These are phyloP conservation scores for Termitomyces sp. DNA, from an alignment of 1,284 basidiomycete genomes.

Conservation along the genomic window DNA sequence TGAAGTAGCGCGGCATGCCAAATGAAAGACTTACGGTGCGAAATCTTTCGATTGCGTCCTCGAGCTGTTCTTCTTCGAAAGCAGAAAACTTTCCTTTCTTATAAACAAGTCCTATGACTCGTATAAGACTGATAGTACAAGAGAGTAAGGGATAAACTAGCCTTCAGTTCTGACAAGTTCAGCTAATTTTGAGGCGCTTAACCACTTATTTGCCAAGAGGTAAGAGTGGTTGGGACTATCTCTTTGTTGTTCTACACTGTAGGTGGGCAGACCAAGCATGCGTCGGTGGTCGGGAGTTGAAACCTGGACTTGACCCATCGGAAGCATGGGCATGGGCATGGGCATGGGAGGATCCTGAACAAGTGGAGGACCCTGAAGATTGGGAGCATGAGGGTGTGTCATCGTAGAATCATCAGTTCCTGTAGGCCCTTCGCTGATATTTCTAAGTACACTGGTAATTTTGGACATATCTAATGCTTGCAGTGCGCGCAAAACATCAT, in stretches of 20 bases:
- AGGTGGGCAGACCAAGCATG: conserved; percentile 24
- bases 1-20: neutral
- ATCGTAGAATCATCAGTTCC: conserved; percentile 27
- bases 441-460: conserved; percentile 59
- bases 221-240: conserved; percentile 39
- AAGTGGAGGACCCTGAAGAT: conserved; percentile 9
- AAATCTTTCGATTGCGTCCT: conserved; percentile 59
- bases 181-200: conserved; percentile 59
- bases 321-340: conserved; percentile 1
- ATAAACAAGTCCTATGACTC: conserved; percentile 61
- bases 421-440: conserved; percentile 51
- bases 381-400: conserved; percentile 23
- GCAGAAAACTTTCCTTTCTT: conserved; percentile 82
- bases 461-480: conserved; percentile 69
- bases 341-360: conserved; percentile 12
- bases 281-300: conserved; percentile 14
- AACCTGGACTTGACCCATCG: neutral
- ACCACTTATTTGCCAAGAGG: conserved; percentile 66
- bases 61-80: conserved; percentile 64
- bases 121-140: neutral
- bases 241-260: conserved; percentile 26
- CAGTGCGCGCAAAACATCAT: conserved; percentile 64
- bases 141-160: conserved; percentile 22
- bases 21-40: conserved; percentile 40
- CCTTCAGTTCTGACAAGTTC: conserved; percentile 66